These are phyloP conservation scores for Pleurotus giganteus DNA, from an alignment of 768 basidiomycete species.

Conservation along the genomic window DNA sequence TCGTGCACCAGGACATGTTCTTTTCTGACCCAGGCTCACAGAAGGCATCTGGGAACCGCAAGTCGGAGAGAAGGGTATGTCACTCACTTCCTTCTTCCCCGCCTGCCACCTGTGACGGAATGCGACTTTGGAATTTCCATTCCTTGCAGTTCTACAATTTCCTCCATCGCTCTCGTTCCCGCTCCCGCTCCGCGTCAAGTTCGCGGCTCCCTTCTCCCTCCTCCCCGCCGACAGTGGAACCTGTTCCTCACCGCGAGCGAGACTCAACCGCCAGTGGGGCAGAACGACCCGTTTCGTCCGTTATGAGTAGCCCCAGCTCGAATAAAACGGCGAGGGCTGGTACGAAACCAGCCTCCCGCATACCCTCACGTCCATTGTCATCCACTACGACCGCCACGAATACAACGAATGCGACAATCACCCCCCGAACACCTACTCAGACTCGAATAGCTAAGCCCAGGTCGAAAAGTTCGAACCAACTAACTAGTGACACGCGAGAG, in stretches of 20 bases:
- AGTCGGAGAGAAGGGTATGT: conserved; percentile 47
- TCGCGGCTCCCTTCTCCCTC: conserved; percentile 17
- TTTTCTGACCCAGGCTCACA: conserved; percentile 27
- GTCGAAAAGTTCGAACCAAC: background rate
- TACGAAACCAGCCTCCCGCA: conserved; percentile 47
- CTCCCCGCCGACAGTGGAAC: background rate
- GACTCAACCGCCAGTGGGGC: conserved; percentile 3
- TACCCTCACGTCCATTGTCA: conserved; percentile 62
- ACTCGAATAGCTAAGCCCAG: conserved; percentile 22
- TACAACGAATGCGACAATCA: conserved; percentile 59
- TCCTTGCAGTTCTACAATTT: conserved; percentile 56
- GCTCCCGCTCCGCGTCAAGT: conserved; percentile 62
- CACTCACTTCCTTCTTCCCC: conserved; percentile 1
- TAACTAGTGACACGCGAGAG: conserved; percentile 4
- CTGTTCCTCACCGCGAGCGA: conserved; percentile 2
- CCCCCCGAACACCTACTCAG: conserved; percentile 48
- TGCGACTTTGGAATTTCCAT: conserved; percentile 11
- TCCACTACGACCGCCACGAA: conserved; percentile 63
- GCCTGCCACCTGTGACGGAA: conserved; percentile 2
- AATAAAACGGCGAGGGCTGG: conserved; percentile 20
- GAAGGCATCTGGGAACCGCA: conserved; percentile 36
- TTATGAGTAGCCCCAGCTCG: conserved; percentile 6
- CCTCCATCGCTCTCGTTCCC: conserved; percentile 40
- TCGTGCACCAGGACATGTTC: conserved; percentile 19
- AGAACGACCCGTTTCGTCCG: conserved; percentile 5